phyloP scores from a whole-genome alignment of 441 rosid species.

The Omphalea diandra region DNA sequence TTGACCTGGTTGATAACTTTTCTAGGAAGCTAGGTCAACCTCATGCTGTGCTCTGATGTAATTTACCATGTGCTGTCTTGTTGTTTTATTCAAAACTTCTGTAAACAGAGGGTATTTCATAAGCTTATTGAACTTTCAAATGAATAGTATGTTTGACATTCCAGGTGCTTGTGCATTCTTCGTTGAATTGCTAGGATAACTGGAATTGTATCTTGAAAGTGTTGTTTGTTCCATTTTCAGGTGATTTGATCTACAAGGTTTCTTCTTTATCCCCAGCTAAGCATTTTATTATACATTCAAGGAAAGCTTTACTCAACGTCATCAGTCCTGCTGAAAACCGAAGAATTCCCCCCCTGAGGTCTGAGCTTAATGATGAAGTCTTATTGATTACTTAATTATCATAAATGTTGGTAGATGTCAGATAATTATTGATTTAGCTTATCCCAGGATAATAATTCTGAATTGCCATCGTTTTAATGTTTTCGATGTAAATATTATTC shows the following conservation, averaged over 20 bases:
- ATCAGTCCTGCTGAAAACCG: constrained; percentile 97
- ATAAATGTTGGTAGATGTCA: background rate
- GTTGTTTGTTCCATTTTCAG: constrained; percentile 37
- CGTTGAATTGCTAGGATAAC: constrained; percentile 7
- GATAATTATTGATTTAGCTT: background rate
- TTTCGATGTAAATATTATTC: background rate
- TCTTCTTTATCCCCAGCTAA: constrained; percentile 90
- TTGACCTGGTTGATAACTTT: constrained; percentile 4
- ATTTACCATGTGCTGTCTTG: background rate
- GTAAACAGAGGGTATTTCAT: background rate
- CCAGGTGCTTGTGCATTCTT: background rate
- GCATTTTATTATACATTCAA: constrained; percentile 94
- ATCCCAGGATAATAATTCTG: background rate
- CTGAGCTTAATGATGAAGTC: constrained; percentile 23
- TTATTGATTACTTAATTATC: constrained; percentile 17
- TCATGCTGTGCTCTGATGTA: background rate
- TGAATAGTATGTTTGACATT: background rate
- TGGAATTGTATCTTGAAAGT: constrained; percentile 7
- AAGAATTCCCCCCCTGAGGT: constrained; percentile 90
- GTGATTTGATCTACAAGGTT: constrained; percentile 89
- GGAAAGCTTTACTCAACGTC: constrained; percentile 91
- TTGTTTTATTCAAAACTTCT: background rate
- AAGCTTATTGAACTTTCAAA: background rate
- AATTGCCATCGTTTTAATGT: background rate
- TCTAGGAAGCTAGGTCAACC: background rate